Evolutionary conservation across 2,329 filamentous ascomycete genomes (phyloP), one percentile per base, ranked within the genome.

Genomic region (Epicoccum nigrum): DNA sequence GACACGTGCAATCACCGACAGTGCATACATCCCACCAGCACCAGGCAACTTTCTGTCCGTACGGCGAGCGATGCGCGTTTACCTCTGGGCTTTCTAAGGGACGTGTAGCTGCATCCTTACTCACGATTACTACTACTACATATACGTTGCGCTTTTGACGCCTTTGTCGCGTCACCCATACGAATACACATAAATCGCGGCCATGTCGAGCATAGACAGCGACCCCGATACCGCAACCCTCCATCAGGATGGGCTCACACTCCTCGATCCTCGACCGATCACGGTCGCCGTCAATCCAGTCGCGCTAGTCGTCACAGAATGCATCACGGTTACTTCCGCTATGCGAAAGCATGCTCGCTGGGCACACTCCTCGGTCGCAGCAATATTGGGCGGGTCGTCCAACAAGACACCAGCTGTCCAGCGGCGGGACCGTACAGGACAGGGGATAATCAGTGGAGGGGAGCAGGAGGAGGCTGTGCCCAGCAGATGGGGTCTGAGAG

Each of bases 281-380:
- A 85, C 89, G 27, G 90, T 96, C 56, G 90, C 92, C 34, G 88
- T 96, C 61, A 90, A 96, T 68, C 92, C 92, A 1, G 87, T 96
- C 50, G 92, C 92, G 40, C 80, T 99, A 65, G 92, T 99, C 60
- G 96, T 96, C 58, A 96, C 93, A 75, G 94, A 99, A 86, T 99
- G 94, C 75, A 97, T 97, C 71, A 93, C 92, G 37, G 93, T 99
- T 77, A 97, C 94, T 12, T 97, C 93, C 56, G 92, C 92, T 55
- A 97, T 99, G 83, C 92, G 96, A 69, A 99, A 99, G 78, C 88
- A 97, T 83, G 89, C 92, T 59, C 89, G 94, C 60, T 97, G 93
- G 81, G 91, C 92, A 39, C 92, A 97, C 73, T 96, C 92, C 11
- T 97, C 92, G 4, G 94, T 99, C 35, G 92, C 94, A 30, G 93